Base-by-base conservation (phyloP, 768 basidiomycete species). In the Cyclocybe cylindracea region DNA sequence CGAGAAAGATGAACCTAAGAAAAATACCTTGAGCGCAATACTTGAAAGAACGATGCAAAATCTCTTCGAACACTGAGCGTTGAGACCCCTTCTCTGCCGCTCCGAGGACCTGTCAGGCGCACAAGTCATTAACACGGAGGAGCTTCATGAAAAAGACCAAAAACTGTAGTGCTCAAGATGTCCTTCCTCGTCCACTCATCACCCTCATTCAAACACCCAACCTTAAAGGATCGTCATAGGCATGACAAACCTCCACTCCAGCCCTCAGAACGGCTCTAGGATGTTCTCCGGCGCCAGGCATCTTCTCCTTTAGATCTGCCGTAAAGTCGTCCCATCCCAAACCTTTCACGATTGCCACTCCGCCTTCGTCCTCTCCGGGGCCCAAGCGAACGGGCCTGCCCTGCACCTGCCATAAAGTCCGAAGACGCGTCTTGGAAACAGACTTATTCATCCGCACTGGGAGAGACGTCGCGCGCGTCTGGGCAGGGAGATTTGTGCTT, bases 141-240 rank as follows among this genome's bases (percentile, higher is more conserved):
- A n/a, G 3, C 24, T 2, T 24, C 24, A 10, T 11, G n/a, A 40
- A 7, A 5, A 14, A 13, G 10, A 31, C 13, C 35, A 24, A 3
- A 18, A 41, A 7, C 10, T 45, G 70, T 69, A 50, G 71, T 64
- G n/a, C 60, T 60, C 5, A 73, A 54, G 4, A 54, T 64, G 5
- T 69, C 57, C 34, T 68, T 66, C 39, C 42, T 55, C 2, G 69
- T 71, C 69, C 70, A 73, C 1, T 48, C 33, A 16, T 63, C 53
- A 24, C 64, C 63, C 5, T 46, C 52, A 18, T 69, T 65, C 34
- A 73, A 39, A 10, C 54, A 53, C 40, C 71, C 69, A 1, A 73
- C 54, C 1, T 57, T 67, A 67, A 11, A 73, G 45, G 14, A 71
- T 69, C 4, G 67, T 69, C 67, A 72, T 63, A 2, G 70, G 60